Percentiles rank a stretch among this genome's conserved stretches.
phyloP scores from a whole-genome alignment of 1,284 basidiomycete genomes.

The Athelia psychrophila region DNA sequence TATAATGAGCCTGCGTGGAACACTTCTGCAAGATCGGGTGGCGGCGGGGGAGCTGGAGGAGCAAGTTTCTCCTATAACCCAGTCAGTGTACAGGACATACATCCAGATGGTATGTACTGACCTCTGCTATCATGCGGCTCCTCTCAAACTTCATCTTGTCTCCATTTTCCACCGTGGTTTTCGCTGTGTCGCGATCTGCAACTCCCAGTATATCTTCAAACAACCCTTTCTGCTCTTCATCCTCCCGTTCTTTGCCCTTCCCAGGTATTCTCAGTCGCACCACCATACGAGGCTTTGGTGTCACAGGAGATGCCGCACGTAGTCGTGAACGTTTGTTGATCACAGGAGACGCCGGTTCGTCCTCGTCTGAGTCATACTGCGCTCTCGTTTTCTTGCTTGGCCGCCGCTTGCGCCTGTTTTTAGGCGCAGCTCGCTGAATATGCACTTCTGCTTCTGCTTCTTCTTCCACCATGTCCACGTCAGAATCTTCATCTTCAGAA shows the following conservation, averaged over 20 bases:
- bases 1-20: slow-evolving; percentile 55
- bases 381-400: slow-evolving; percentile 7
- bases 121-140: slow-evolving; percentile 72
- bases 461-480: slow-evolving; percentile 19
- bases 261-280: slow-evolving; percentile 55
- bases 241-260: slow-evolving; percentile 64
- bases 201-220: slow-evolving; percentile 80
- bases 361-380: slow-evolving; percentile 5
- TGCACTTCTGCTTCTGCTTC: slow-evolving; percentile 23
- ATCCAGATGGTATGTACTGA: no score
- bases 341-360: slow-evolving; percentile 20
- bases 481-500: slow-evolving; percentile 20
- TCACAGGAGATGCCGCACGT: slow-evolving; percentile 32
- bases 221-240: slow-evolving; percentile 57
- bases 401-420: neutral
- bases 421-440: neutral
- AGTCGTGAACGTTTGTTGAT: slow-evolving; percentile 37
- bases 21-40: slow-evolving; percentile 37
- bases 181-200: slow-evolving; percentile 73
- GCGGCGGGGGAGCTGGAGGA: slow-evolving; percentile 34
- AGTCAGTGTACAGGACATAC: slow-evolving; percentile 5
- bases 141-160: slow-evolving; percentile 82
- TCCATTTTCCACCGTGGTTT: slow-evolving; percentile 60
- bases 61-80: slow-evolving; percentile 51
- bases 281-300: slow-evolving; percentile 32